Base-by-base conservation (phyloP, 2,329 filamentous ascomycete genomes). In the Neoarthrinium moseri region DNA sequence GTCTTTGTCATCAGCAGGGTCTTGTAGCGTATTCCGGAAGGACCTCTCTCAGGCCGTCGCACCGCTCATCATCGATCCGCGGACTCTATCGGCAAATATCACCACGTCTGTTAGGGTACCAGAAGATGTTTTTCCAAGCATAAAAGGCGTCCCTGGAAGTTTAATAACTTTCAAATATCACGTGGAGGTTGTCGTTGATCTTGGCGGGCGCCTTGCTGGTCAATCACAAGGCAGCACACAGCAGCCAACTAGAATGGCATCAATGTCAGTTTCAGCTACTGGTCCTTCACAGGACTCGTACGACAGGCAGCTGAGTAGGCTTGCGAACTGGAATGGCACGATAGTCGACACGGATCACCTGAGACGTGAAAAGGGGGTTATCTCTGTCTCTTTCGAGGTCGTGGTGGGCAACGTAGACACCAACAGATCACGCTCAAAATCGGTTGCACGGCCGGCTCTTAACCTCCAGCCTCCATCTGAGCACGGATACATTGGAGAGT, bases 101-200 rank as follows among this genome's bases (percentile, higher is more conserved):
- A 94, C 86, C 13, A 87, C 91, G 4, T 87, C 87, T 3, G 82
- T 99, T 13, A 84, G 89, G 55, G 81, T 97, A 3, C 94, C 94
- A 0, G 90, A 95, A 52, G 89, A 96, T 59, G 84, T 84, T 0
- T 97, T 97, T 56, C 92, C 94, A 0, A 96, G 91, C 2, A 97
- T 97, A 51, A 84, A 83, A 22, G 86, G 85, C 45, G 90, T 96
- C 0, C 94, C 94, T 0, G 91, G 92, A 4, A 86, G 89, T 26
- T 94, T 97, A 84, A 94, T 99, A 53, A 91, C 86, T 56, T 97
- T 99, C 72, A 89, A 86, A 55, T 97, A 99, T 61, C 89, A 91
- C 55, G 79, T 96, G 17, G 94, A 99, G 65, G 89, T 96, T 3
- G 85, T 97, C 22, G 82, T 96, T 18, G 94, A 99, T 61, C 76